Conservation (phyloP, 768 basidiomycete genomes). For the Lactarius trivialis region DNA sequence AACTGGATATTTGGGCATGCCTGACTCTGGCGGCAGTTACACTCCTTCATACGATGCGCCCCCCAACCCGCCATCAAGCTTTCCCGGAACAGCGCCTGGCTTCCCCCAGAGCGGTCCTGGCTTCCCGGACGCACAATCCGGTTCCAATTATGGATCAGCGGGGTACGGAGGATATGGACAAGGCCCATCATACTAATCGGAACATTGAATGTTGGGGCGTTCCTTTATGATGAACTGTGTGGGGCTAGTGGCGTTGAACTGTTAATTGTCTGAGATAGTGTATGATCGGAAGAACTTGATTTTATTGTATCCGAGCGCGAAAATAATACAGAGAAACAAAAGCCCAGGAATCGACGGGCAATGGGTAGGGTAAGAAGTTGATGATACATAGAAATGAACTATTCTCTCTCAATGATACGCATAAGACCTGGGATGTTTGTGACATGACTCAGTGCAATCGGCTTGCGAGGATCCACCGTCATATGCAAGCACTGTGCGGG, state of each 20-base stretch:
- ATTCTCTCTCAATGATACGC: slow-evolving; percentile 51
- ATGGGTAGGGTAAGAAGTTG: not conserved
- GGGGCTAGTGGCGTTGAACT: not conserved
- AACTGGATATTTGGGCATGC: not conserved
- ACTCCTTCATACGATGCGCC: slow-evolving; percentile 17
- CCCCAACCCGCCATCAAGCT: slow-evolving; percentile 2
- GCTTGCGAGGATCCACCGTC: slow-evolving; percentile 48
- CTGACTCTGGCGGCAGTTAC: not conserved
- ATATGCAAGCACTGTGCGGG: slow-evolving; percentile 44
- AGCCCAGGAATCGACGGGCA: not conserved
- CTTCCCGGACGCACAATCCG: slow-evolving; percentile 21
- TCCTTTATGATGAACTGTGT: not conserved
- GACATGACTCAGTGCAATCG: slow-evolving; percentile 55
- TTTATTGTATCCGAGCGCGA: not conserved
- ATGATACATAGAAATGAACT: not conserved
- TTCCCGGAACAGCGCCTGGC: not conserved
- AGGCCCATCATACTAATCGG: slow-evolving; percentile 7
- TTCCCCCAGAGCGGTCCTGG: not conserved
- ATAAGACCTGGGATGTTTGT: slow-evolving; percentile 65
- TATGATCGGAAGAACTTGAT: not conserved
- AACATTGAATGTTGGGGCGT: slow-evolving; percentile 6
- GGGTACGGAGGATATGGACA: slow-evolving; percentile 7
- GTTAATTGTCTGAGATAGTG: not conserved
- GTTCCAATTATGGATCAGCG: slow-evolving; percentile 12
- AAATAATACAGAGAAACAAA: not conserved